phyloP scores from a whole-genome alignment of 2,329 filamentous ascomycete genomes.

The Aspergillus bombycis region DNA sequence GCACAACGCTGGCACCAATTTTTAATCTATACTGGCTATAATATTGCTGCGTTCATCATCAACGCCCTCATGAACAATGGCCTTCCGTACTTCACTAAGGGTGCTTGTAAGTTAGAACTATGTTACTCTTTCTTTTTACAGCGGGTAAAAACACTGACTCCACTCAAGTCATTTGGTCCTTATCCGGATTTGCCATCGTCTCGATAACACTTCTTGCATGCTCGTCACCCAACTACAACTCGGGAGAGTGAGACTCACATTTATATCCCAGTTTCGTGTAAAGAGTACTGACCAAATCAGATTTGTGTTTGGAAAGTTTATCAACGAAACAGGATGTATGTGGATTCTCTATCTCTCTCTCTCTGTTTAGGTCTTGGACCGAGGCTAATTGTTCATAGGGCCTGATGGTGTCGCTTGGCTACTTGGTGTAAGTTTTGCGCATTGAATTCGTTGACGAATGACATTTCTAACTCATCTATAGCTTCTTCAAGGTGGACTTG shows the following conservation, averaged over 20 bases:
- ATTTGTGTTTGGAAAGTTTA: slow-evolving; percentile 64
- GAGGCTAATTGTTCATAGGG: slow-evolving; percentile 37
- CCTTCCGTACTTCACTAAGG: slow-evolving; percentile 68
- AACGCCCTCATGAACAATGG: slow-evolving; percentile 67
- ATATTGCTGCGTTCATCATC: slow-evolving; percentile 62
- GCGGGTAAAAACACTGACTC: background rate
- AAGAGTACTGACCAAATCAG: slow-evolving; percentile 24
- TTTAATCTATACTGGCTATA: slow-evolving; percentile 70
- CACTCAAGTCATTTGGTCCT: slow-evolving; percentile 63
- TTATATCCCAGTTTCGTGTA: too few species aligned
- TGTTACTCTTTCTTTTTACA: background rate
- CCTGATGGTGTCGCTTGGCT: slow-evolving; percentile 64
- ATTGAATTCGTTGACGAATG: background rate
- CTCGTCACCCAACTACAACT: slow-evolving; percentile 66
- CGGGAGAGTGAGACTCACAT: slow-evolving; percentile 56
- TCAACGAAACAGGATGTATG: slow-evolving; percentile 68
- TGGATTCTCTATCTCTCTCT: background rate
- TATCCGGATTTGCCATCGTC: slow-evolving; percentile 70
- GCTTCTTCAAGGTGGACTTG: slow-evolving; percentile 55
- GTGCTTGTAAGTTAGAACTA: slow-evolving; percentile 52
- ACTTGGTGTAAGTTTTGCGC: slow-evolving; percentile 39
- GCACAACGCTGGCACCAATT: slow-evolving; percentile 71
- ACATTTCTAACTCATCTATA: slow-evolving; percentile 27
- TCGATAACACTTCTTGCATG: slow-evolving; percentile 70
- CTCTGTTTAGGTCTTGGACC: background rate